Conservation (phyloP, 139 green algal species). For the Micractinium sp. region DNA sequence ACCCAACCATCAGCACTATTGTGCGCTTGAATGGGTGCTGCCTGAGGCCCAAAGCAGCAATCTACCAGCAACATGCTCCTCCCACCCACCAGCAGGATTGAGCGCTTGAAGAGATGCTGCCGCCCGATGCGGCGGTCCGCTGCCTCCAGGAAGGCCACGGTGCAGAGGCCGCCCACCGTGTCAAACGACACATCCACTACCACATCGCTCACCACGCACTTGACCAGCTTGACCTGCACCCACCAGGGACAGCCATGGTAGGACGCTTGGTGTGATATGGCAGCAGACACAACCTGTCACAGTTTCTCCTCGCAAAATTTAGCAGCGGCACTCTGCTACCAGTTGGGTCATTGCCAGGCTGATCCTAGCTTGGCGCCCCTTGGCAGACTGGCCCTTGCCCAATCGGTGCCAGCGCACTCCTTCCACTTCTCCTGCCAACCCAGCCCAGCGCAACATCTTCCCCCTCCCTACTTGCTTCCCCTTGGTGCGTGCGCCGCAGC, state of each 20-base stretch:
- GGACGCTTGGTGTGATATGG: no score
- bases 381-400: no score
- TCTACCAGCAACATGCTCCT: not conserved
- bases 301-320: no score
- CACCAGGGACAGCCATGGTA: not conserved
- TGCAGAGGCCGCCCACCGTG: conserved; percentile 90
- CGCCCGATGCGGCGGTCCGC: conserved; percentile 78
- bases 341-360: no score
- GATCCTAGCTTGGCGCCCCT: no score
- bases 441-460: not conserved
- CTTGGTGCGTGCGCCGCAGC: not conserved
- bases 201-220: conserved; percentile 95
- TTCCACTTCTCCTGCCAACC: not conserved
- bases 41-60: no score
- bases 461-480: no score
- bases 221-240: conserved; percentile 78
- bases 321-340: no score
- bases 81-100: conserved; percentile 87
- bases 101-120: conserved; percentile 94
- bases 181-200: conserved; percentile 98
- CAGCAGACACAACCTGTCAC: no score
- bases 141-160: conserved; percentile 92
- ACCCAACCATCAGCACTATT: no score
- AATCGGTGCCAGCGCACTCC: no score
- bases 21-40: no score